A percentile compares a stretch with the other conserved stretches of the same genome.
phyloP scores from a whole-genome alignment of 495 filamentous ascomycete genomes.

The Penicillium lagena region DNA sequence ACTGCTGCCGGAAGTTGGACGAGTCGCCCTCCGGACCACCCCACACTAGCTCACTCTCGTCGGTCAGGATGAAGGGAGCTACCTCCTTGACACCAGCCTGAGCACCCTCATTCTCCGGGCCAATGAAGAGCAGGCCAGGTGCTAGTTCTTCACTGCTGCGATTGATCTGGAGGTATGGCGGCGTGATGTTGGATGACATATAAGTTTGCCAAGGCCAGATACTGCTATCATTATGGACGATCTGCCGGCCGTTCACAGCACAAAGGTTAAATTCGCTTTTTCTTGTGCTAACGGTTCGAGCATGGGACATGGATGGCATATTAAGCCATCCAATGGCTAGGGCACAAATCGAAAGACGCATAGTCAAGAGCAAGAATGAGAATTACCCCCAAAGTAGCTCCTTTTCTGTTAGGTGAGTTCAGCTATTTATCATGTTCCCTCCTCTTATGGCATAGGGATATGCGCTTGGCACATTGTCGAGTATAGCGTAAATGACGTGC shows the following conservation, averaged over 20 bases:
- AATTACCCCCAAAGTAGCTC: too few species aligned
- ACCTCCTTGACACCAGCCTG: slow-evolving; percentile 3
- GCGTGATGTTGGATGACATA: slow-evolving; percentile 11
- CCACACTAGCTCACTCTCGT: slow-evolving; percentile 16
- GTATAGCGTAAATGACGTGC: too few species aligned
- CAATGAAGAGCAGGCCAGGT: slow-evolving; percentile 13
- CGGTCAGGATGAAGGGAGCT: slow-evolving; percentile 14
- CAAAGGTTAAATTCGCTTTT: background rate
- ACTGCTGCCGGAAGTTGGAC: slow-evolving; percentile 5
- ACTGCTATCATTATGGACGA: slow-evolving; percentile 1
- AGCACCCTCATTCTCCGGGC: background rate
- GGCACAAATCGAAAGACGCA: too few species aligned
- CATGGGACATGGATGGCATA: too few species aligned
- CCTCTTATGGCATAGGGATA: too few species aligned
- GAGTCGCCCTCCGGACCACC: slow-evolving; percentile 7
- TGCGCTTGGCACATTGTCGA: too few species aligned
- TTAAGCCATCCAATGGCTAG: too few species aligned
- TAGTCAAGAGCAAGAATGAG: too few species aligned
- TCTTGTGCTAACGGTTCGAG: too few species aligned
- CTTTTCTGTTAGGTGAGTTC: too few species aligned
- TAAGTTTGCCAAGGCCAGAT: slow-evolving; percentile 17
- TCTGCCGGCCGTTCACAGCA: slow-evolving; percentile 2
- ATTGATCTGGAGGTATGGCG: slow-evolving; percentile 12
- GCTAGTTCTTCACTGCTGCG: slow-evolving; percentile 10
- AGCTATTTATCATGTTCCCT: too few species aligned